A percentile compares a stretch with the other conserved stretches of the same genome.
These are phyloP conservation scores for Pythium sp. DNA, from an alignment of 352 stramenopile species.

Conservation along the genomic window DNA sequence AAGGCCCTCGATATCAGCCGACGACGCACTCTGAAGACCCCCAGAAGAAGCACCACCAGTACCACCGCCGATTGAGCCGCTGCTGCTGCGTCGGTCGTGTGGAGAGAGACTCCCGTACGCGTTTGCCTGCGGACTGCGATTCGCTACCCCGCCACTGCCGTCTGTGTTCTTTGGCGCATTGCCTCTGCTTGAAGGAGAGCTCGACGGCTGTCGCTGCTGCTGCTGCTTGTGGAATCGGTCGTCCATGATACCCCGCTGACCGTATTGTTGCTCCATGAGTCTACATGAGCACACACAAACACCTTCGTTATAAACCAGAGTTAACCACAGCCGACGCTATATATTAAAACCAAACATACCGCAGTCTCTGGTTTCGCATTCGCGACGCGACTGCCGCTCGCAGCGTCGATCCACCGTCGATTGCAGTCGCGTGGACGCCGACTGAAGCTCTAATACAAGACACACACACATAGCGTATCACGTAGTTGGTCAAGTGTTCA, in stretches of 20 bases:
- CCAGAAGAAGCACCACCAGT: background rate
- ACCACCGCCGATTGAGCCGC: background rate
- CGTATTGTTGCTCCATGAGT: conserved; percentile 82
- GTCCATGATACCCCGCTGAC: conserved; percentile 37
- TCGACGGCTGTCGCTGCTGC: conserved; percentile 20
- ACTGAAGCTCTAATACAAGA: conserved; percentile 31
- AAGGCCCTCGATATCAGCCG: conserved; percentile 37
- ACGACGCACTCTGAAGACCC: background rate
- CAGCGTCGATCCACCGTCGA: conserved; percentile 77
- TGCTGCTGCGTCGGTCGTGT: conserved; percentile 6
- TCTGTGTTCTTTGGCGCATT: background rate
- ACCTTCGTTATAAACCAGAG: background rate
- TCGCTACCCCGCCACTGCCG: background rate
- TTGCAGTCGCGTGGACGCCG: conserved; percentile 55
- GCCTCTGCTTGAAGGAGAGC: conserved; percentile 5
- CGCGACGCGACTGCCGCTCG: conserved; percentile 74
- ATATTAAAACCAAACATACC: conserved; percentile 21
- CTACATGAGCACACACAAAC: conserved; percentile 20
- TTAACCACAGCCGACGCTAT: too few relatives aligned
- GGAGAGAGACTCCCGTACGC: background rate
- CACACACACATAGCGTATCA: background rate
- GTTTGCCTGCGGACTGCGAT: background rate
- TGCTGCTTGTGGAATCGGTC: conserved; percentile 24
- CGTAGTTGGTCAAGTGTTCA: background rate
- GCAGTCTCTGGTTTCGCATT: conserved; percentile 78